Base-by-base conservation (phyloP, 805 yeast species). In the Isabelozyma rhagii region DNA sequence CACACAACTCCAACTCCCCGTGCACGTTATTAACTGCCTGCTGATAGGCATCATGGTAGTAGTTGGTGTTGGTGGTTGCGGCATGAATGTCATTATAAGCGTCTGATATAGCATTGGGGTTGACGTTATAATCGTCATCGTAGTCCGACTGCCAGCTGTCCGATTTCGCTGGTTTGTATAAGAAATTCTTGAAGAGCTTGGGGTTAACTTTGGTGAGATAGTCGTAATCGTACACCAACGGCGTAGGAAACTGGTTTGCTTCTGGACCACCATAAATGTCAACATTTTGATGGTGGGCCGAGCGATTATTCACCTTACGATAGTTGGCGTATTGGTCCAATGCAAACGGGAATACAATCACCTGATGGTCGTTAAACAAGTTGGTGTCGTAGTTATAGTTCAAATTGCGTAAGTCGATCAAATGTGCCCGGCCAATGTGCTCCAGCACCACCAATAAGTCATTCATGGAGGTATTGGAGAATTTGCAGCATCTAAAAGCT, bases 361-460 rank as follows among this genome's bases (percentile, higher is more conserved):
- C 90, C 63, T 87, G 93, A 61, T 88, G 93, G 56, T 87, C 83
- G 51, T 77, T 72, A 3, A 53, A 54, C 11, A 17, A 18, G 14
- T 58, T 55, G 7, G 47, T 8, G 21, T 55, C 61, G 15, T 21
- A n/a, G 14, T 41, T n/a, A 27, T 18, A 17, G 40, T 61, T 57
- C 55, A 83, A 80, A 59, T 87, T 81, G 53, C 96, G 79, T 25
- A 90, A 77, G 63, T 92, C 97, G 27, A 92, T 73, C 49, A 91
- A 73, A 67, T 92, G 98, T 3, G 92, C 87, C 47, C 96, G 76
- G 0, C 96, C 96, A 47, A 83, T 86, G 58, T 92, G 97, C 63
- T 92, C 97, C 47, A 87, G 79, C 2, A 92, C 75, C 47, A 87
- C 80, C 49, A 92, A 69, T 51, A 90, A 66, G 65, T 92, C 97